These are phyloP conservation scores for Prasinococcaceae sp. DNA, from an alignment of 139 green algal genomes.

Conservation along the genomic window DNA sequence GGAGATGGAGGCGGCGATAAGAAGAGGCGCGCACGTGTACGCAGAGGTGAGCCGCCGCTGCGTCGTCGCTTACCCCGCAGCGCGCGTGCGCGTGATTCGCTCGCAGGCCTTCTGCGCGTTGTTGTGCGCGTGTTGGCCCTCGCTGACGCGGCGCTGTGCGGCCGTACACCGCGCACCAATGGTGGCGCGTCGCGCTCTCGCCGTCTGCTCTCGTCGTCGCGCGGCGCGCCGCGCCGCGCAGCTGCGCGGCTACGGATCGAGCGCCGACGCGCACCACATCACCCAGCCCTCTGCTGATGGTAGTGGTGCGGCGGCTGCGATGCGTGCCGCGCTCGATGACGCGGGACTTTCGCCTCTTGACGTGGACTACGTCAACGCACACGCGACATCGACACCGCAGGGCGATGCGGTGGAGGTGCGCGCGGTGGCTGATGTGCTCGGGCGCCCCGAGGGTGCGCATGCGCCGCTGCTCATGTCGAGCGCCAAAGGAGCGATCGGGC, in stretches of 20 bases:
- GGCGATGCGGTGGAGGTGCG: constrained; percentile 14
- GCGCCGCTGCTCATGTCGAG: constrained; percentile 1
- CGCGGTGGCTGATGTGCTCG: not conserved
- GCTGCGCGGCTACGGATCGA: constrained; percentile 66
- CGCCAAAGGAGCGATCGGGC: constrained; percentile 38
- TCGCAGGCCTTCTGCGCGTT: too few species aligned
- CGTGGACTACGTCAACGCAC: constrained; percentile 81
- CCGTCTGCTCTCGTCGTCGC: too few species aligned
- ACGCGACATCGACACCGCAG: constrained; percentile 37
- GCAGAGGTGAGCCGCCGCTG: constrained; percentile 44
- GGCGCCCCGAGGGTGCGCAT: not conserved
- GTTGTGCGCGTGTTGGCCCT: too few species aligned
- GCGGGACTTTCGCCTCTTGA: constrained; percentile 31
- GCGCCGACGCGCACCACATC: constrained; percentile 78
- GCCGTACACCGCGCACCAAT: too few species aligned
- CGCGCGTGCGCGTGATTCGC: too few species aligned
- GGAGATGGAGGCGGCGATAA: constrained; percentile 28
- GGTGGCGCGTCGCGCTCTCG: too few species aligned
- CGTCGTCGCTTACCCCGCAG: too few species aligned
- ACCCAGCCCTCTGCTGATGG: constrained; percentile 53
- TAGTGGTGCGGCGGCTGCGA: constrained; percentile 39
- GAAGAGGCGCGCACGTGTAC: constrained; percentile 33
- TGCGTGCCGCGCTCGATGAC: constrained; percentile 32
- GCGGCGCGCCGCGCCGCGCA: too few species aligned
- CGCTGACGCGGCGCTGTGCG: too few species aligned